A percentile compares a stretch with the other conserved stretches of the same genome.
phyloP scores from a whole-genome alignment of 768 basidiomycete genomes.

The Suillus luteus region DNA sequence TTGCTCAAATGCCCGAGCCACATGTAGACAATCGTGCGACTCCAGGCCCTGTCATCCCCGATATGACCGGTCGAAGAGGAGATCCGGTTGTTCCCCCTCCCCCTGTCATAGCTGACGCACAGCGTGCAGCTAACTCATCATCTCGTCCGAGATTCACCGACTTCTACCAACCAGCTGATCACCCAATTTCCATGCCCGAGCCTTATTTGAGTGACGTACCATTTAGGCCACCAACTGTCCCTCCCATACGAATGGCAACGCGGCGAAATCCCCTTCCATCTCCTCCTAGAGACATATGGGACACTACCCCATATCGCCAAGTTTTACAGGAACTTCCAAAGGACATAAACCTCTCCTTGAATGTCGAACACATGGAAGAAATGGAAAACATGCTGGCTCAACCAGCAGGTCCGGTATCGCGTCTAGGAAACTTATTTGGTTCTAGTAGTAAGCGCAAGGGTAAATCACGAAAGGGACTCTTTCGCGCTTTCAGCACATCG shows the following conservation, averaged over 20 bases:
- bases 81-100: slow-evolving; percentile 23
- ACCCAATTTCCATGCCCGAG: slow-evolving; percentile 9
- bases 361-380: slow-evolving; percentile 16
- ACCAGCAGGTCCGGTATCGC: slow-evolving; percentile 25
- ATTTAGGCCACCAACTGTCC: slow-evolving; percentile 13
- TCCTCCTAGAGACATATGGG: slow-evolving; percentile 63
- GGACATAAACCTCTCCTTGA: slow-evolving; percentile 32
- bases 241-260: slow-evolving; percentile 13
- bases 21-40: neutral
- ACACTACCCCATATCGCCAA: slow-evolving; percentile 55
- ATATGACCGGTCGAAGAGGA: slow-evolving; percentile 12
- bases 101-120: slow-evolving; percentile 18
- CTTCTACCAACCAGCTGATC: slow-evolving; percentile 27
- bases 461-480: slow-evolving; percentile 42
- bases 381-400: slow-evolving; percentile 16
- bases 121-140: slow-evolving; percentile 16
- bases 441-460: slow-evolving; percentile 37
- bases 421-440: slow-evolving; percentile 25
- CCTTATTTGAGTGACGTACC: slow-evolving; percentile 8
- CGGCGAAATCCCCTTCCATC: slow-evolving; percentile 59
- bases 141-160: slow-evolving; percentile 29
- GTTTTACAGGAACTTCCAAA: slow-evolving; percentile 53
- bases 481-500: slow-evolving; percentile 45
- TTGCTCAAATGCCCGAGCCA: slow-evolving; percentile 26
- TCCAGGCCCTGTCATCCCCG: slow-evolving; percentile 20